Evolutionary conservation across 1,284 basidiomycete species (phyloP).

Genomic region (Sanghuangporus weigelae): DNA sequence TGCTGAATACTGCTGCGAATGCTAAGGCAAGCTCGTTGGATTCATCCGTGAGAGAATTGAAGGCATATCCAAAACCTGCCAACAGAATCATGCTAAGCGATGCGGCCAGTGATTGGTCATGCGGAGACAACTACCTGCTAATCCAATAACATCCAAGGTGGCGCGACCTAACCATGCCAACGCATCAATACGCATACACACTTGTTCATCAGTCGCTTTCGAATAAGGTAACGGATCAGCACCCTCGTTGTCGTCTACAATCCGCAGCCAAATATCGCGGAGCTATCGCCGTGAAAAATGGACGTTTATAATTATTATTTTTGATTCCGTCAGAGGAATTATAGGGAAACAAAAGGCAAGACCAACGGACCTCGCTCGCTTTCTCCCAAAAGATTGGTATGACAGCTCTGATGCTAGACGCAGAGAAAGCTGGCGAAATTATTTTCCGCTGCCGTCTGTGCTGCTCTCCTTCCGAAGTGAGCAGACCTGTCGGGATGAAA

Average conservation of each 20-base stretch:
- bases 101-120: background rate
- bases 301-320: background rate
- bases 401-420: slow-evolving; percentile 48
- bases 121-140: slow-evolving; percentile 43
- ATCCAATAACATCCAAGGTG: slow-evolving; percentile 68
- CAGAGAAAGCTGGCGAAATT: slow-evolving; percentile 53
- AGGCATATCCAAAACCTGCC: slow-evolving; percentile 57
- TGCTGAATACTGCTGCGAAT: slow-evolving; percentile 49
- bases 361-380: slow-evolving; percentile 43
- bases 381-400: slow-evolving; percentile 62
- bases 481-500: slow-evolving; percentile 27
- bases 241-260: slow-evolving; percentile 19
- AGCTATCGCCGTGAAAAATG: slow-evolving; percentile 29
- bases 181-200: slow-evolving; percentile 43
- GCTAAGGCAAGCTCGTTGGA: slow-evolving; percentile 52
- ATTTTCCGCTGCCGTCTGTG: slow-evolving; percentile 38
- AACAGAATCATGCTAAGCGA: background rate
- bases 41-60: slow-evolving; percentile 43
- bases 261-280: slow-evolving; percentile 41
- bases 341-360: background rate
- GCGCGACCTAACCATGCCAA: slow-evolving; percentile 56
- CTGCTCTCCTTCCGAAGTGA: slow-evolving; percentile 43
- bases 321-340: background rate
- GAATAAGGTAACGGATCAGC: background rate
- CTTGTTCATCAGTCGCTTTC: background rate